phyloP scores from a whole-genome alignment of 495 filamentous ascomycete genomes.

The Penicillium subrubescens region DNA sequence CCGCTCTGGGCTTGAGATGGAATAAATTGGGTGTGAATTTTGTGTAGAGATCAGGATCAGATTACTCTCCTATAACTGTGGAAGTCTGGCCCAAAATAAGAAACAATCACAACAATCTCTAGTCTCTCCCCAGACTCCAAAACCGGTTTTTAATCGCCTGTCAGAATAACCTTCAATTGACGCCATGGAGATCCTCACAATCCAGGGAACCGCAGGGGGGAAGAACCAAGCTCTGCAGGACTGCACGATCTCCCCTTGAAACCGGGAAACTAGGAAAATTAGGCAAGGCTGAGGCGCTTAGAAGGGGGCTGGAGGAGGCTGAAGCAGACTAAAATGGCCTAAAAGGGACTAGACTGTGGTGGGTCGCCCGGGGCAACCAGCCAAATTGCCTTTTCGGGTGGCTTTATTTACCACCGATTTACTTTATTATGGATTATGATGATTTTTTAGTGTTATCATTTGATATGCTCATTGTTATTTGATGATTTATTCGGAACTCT shows the following conservation, averaged over 20 bases:
- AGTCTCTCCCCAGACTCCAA: conserved; percentile 2
- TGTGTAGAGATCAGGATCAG: background rate
- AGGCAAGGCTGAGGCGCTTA: background rate
- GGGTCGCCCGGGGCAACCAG: conserved; percentile 35
- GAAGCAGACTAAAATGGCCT: background rate
- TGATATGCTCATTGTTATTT: background rate
- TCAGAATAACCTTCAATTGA: conserved; percentile 19
- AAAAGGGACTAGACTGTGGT: background rate
- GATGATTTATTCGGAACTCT: conserved; percentile 1
- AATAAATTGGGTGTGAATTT: background rate
- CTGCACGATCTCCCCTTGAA: conserved; percentile 1
- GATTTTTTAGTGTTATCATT: background rate
- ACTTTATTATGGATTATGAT: background rate
- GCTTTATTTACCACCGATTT: conserved; percentile 20
- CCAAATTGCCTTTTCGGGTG: background rate
- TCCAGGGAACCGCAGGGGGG: background rate
- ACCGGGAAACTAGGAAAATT: background rate
- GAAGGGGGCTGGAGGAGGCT: conserved; percentile 1
- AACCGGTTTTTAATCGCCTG: conserved; percentile 15
- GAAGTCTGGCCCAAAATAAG: background rate
- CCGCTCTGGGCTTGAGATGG: background rate
- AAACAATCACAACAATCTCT: background rate
- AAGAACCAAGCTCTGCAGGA: background rate
- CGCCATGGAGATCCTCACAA: conserved; percentile 9
- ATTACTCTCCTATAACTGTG: background rate